Conservation (phyloP, 306 rosid genomes). For the Lathyrus sativus region DNA sequence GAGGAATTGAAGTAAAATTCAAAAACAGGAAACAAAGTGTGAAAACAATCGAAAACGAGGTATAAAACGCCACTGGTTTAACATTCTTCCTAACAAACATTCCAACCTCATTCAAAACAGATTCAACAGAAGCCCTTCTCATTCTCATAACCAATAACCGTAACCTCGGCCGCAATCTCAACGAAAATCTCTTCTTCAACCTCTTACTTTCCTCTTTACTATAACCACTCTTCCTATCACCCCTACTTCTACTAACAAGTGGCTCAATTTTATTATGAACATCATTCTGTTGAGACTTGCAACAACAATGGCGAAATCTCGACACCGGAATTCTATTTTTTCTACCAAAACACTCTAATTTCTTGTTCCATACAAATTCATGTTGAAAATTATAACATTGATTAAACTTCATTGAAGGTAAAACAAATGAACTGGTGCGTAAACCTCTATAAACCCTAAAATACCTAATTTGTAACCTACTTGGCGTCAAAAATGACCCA, state of each 20-base stretch:
- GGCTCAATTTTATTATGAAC: constrained; percentile 53
- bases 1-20: constrained; percentile 67
- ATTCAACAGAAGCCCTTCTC: constrained; percentile 57
- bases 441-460: constrained; percentile 49
- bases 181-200: constrained; percentile 60
- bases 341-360: constrained; percentile 38
- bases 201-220: constrained; percentile 45
- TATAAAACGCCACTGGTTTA: constrained; percentile 56
- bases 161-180: constrained; percentile 82
- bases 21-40: constrained; percentile 70
- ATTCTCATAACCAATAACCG: constrained; percentile 61
- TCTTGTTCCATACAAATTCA: constrained; percentile 44
- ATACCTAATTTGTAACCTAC: constrained; percentile 49
- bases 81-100: constrained; percentile 62
- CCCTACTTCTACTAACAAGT: constrained; percentile 52
- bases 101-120: constrained; percentile 55
- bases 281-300: constrained; percentile 46
- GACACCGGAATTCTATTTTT: constrained; percentile 41
- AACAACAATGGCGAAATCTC: constrained; percentile 47
- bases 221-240: constrained; percentile 44
- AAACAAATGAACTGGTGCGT: constrained; percentile 44
- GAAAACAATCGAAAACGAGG: constrained; percentile 59
- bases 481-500: constrained; percentile 45
- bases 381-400: constrained; percentile 40
- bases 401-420: constrained; percentile 43